phyloP scores from a whole-genome alignment of 2,329 filamentous ascomycete species.

The Aschersonia sp. region DNA sequence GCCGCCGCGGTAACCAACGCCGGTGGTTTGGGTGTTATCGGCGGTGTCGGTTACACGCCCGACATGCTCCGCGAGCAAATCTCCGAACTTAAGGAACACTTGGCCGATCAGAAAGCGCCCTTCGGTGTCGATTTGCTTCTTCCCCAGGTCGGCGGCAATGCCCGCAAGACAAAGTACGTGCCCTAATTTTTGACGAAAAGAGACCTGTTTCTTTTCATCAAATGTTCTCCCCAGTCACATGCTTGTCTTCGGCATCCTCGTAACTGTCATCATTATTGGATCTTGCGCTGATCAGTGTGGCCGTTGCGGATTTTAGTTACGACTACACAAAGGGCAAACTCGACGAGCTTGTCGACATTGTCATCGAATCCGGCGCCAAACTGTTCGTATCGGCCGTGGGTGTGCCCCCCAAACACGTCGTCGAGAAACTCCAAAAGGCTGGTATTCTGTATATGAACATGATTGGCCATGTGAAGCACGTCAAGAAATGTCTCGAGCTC shows the following conservation, averaged over 20 bases:
- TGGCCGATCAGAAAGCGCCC: conserved; percentile 81
- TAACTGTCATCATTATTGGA: too few relatives aligned
- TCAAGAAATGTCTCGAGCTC: conserved; percentile 83
- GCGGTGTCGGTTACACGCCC: conserved; percentile 88
- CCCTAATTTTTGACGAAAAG: background rate
- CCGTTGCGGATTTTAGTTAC: conserved; percentile 47
- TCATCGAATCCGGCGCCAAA: conserved; percentile 81
- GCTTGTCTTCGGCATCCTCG: too few relatives aligned
- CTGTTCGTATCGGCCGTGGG: conserved; percentile 96
- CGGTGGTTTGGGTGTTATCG: conserved; percentile 90
- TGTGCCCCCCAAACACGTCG: conserved; percentile 74
- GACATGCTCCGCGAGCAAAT: conserved; percentile 96
- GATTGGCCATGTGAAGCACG: conserved; percentile 99
- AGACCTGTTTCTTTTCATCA: background rate
- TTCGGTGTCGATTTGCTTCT: conserved; percentile 91
- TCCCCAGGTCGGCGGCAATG: conserved; percentile 85
- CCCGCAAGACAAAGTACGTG: conserved; percentile 76
- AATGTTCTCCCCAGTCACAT: background rate
- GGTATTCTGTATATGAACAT: conserved; percentile 99
- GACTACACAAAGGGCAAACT: conserved; percentile 99
- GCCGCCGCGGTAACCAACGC: conserved; percentile 95
- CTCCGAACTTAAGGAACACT: conserved; percentile 76
- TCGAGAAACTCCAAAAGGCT: conserved; percentile 76
- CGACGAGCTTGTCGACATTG: conserved; percentile 73
- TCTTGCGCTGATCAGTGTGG: background rate